phyloP scores from a whole-genome alignment of 1,284 basidiomycete species.

The Heliocybe sulcata region DNA sequence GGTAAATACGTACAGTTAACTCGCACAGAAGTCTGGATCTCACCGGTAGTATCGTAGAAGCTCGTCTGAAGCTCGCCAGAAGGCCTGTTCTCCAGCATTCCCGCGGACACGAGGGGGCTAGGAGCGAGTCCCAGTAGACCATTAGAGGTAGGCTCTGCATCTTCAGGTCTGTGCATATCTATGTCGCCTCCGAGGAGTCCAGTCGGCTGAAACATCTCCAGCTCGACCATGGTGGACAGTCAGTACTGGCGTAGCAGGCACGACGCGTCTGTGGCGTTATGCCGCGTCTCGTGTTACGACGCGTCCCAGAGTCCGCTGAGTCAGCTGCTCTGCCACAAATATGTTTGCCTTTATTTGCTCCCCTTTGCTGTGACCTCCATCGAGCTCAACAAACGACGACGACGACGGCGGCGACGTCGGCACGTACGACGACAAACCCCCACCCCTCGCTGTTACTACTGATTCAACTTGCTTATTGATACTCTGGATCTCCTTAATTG shows the following conservation, averaged over 20 bases:
- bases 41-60: not conserved
- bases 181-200: not conserved
- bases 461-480: not conserved
- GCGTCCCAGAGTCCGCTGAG: not conserved
- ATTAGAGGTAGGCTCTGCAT: not conserved
- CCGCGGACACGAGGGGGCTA: not conserved
- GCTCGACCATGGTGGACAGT: not conserved
- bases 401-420: slow-evolving; percentile 11
- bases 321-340: not conserved
- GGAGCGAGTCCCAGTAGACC: not conserved
- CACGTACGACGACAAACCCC: not conserved
- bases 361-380: slow-evolving; percentile 13
- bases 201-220: not conserved
- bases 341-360: not conserved
- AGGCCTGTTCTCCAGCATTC: not conserved
- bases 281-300: not conserved
- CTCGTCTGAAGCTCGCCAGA: not conserved
- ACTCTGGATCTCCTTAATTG: slow-evolving; percentile 1
- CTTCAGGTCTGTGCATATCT: not conserved
- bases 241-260: not conserved
- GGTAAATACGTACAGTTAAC: not conserved
- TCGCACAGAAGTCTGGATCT: not conserved
- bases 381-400: slow-evolving; percentile 19
- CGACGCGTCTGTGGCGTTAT: not conserved
- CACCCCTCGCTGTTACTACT: not conserved